Percentiles rank a stretch among this genome's conserved stretches.
Evolutionary conservation across 345 rosid genomes (phyloP).

Genomic region (Eucalyptus globulus): DNA sequence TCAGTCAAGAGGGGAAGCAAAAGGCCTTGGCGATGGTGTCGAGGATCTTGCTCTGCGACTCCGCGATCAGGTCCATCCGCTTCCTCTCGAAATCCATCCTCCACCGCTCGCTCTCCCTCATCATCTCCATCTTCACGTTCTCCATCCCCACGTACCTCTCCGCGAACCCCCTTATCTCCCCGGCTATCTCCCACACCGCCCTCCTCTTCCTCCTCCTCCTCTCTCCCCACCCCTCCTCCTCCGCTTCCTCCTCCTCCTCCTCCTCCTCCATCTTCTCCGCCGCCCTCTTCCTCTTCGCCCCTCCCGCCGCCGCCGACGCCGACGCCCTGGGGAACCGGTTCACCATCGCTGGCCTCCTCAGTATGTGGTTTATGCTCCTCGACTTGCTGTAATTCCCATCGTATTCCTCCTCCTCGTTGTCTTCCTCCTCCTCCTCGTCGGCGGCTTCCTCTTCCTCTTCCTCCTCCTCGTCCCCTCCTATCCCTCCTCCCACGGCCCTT

Average conservation of each 20-base stretch:
- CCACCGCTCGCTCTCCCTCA: slow-evolving; percentile 38
- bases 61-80: slow-evolving; percentile 40
- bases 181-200: slow-evolving; percentile 28
- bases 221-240: not conserved
- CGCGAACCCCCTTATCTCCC: slow-evolving; percentile 43
- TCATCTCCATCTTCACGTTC: slow-evolving; percentile 62
- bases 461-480: not conserved
- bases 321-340: slow-evolving; percentile 30
- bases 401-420: slow-evolving; percentile 17
- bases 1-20: not conserved
- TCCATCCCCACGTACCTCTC: slow-evolving; percentile 48
- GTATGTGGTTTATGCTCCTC: slow-evolving; percentile 49
- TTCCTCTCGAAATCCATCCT: slow-evolving; percentile 66
- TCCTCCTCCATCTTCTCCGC: slow-evolving; percentile 10
- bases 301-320: not conserved
- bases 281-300: not conserved
- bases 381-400: slow-evolving; percentile 26
- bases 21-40: slow-evolving; percentile 27
- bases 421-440: slow-evolving; percentile 16
- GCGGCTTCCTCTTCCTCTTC: slow-evolving; percentile 7
- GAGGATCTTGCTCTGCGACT: slow-evolving; percentile 43
- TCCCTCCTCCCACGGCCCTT: not conserved
- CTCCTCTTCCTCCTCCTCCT: slow-evolving; percentile 1
- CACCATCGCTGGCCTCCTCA: slow-evolving; percentile 34
- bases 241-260: not conserved